Base-by-base conservation (phyloP, 148 eudicot species). In the Selenicereus undatus region DNA sequence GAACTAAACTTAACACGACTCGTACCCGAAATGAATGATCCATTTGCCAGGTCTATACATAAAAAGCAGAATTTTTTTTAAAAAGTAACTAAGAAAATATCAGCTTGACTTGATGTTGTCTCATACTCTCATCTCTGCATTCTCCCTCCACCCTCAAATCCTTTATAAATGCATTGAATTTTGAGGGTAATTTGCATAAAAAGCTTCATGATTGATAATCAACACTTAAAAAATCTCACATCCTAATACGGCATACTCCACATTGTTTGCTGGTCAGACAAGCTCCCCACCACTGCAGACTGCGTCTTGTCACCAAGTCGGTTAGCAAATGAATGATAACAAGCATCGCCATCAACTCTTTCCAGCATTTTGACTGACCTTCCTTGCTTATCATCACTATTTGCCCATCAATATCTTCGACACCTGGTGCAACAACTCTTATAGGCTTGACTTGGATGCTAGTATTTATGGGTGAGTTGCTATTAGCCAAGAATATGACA, bases 211-310 rank as follows among this genome's bases (percentile, higher is more conserved):
- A 51, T 2, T 36, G 39, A 4, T 36, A 4, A 36, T 36, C 39
- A 51, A n/a, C 11, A 2, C 56, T 51, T 9, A 3, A 51, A 36
- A 36, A 36, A 36, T 36, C 39, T 36, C 39, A 36, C 39, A 36
- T 48, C 21, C 21, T 13, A 14, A 14, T 12, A 5, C 0, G 60
- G 60, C 21, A 13, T 54, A 54, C 32, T 65, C 71, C 71, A 65
- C 71, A 24, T 65, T 27, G 5, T 65, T 65, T 24, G 3, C 79
- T 93, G 96, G 78, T 89, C 85, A 29, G 84, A 71, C 78, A 89
- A 90, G 83, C 92, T 95, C 85, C 87, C 88, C 22, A 91, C 35
- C 4, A 90, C 82, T 36, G 97, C 94, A 77, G 93, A 90, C 79
- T 91, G 97, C 29, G 90, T 88, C 77, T 85, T 78, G 20, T 88